Percentiles rank a stretch among this genome's conserved stretches.
Evolutionary conservation across 1,139 yeast genomes (phyloP).

Genomic region (Taphrina wiesneri): DNA sequence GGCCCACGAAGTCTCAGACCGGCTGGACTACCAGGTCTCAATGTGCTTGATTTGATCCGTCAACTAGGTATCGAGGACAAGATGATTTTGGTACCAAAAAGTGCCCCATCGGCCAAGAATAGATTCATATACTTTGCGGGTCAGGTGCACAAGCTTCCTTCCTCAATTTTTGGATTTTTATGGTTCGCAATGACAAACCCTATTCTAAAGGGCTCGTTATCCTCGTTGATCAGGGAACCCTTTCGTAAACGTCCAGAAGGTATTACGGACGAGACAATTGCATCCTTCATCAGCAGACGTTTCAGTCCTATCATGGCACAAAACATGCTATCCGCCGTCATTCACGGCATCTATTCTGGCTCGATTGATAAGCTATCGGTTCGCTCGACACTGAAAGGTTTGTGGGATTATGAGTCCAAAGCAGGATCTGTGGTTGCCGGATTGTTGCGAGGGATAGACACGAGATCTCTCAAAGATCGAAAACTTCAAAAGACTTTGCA

Average conservation of each 20-base stretch:
- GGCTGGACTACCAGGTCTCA: conserved; percentile 38
- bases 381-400: conserved; percentile 36
- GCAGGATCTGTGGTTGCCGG: conserved; percentile 39
- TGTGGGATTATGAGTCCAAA: conserved; percentile 38
- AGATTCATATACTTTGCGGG: conserved; percentile 56
- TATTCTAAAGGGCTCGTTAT: conserved; percentile 49
- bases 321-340: conserved; percentile 73
- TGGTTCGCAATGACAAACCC: conserved; percentile 44
- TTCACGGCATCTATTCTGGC: conserved; percentile 92
- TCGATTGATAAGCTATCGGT: conserved; percentile 67
- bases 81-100: conserved; percentile 55
- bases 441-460: conserved; percentile 22
- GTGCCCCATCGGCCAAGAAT: conserved; percentile 56
- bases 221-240: conserved; percentile 48
- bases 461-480: conserved; percentile 20
- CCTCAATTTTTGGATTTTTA: conserved; percentile 41
- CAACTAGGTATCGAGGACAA: conserved; percentile 52
- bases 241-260: conserved; percentile 42
- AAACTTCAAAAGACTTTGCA: conserved; percentile 18
- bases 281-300: conserved; percentile 64
- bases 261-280: conserved; percentile 67
- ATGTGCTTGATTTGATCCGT: conserved; percentile 45
- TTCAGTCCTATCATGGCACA: conserved; percentile 64
- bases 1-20: conserved; percentile 52
- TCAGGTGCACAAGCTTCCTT: conserved; percentile 45